A percentile compares a stretch with the other conserved stretches of the same genome.
Evolutionary conservation across 805 yeast genomes (phyloP).

Genomic region (Lachancea thermotolerans): DNA sequence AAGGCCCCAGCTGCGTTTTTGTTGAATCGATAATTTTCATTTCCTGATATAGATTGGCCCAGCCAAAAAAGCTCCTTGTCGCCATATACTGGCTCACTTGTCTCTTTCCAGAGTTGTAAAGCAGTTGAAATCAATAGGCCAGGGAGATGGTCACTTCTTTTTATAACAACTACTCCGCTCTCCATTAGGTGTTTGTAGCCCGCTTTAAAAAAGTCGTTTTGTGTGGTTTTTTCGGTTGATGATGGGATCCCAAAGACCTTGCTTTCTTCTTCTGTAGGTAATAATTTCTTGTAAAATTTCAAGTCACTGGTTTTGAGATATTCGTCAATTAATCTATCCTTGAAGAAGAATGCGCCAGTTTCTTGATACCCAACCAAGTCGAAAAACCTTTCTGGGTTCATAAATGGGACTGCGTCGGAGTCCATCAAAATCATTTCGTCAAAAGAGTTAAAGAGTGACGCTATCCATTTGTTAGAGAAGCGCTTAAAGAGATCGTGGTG

Average conservation of each 20-base stretch:
- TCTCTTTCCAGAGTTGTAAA: conserved; percentile 12
- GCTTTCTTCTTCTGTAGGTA: neutral
- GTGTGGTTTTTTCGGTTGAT: neutral
- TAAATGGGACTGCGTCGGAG: conserved; percentile 45
- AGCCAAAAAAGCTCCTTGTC: conserved; percentile 31
- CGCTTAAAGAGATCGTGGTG: conserved; percentile 32
- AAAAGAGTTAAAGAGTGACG: conserved; percentile 42
- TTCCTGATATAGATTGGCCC: conserved; percentile 22
- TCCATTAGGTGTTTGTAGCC: conserved; percentile 29
- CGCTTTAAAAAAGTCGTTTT: conserved; percentile 6
- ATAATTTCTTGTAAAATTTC: neutral
- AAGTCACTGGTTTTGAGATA: conserved; percentile 4
- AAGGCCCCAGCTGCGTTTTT: conserved; percentile 21
- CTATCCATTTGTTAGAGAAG: conserved; percentile 43
- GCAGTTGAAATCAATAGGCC: conserved; percentile 18
- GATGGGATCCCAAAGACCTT: neutral
- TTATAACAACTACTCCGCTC: conserved; percentile 33
- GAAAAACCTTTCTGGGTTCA: conserved; percentile 34
- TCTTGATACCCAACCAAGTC: conserved; percentile 30
- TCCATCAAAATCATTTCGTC: conserved; percentile 44
- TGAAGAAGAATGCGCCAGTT: conserved; percentile 41
- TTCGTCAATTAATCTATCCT: conserved; percentile 29
- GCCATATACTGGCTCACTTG: conserved; percentile 19
- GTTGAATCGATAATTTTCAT: conserved; percentile 10
- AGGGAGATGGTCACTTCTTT: conserved; percentile 22